These are phyloP conservation scores for Aurifilum marmelostoma DNA, from an alignment of 2,329 filamentous ascomycete genomes.

Conservation along the genomic window DNA sequence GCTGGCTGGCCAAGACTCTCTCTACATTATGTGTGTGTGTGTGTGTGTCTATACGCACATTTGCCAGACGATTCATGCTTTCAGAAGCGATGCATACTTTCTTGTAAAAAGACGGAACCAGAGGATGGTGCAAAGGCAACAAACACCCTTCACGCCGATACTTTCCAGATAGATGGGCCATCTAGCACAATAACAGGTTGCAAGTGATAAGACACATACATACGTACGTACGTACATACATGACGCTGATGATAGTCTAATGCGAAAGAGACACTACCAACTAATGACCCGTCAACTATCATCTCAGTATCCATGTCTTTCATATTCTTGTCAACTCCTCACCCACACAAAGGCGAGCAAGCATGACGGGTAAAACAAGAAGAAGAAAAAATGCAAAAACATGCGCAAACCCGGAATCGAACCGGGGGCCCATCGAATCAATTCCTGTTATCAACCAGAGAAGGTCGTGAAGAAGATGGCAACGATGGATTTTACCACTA, in stretches of 20 bases:
- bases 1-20: neutral
- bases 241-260: no score
- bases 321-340: no score
- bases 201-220: no score
- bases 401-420: conserved; percentile 6
- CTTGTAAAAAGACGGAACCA: neutral
- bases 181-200: no score
- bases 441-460: neutral
- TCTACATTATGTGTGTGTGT: neutral
- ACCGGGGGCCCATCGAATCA: conserved; percentile 6
- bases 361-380: neutral
- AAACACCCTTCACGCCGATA: neutral
- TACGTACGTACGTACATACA: no score
- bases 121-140: no score
- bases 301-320: no score
- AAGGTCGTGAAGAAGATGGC: neutral
- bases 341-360: neutral
- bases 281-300: no score
- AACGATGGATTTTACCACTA: conserved; percentile 23
- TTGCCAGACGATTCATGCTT: neutral
- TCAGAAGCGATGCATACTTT: neutral
- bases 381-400: neutral
- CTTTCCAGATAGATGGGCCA: no score
- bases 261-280: no score
- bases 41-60: neutral